Evolutionary conservation across 495 filamentous ascomycete species (phyloP).

Genomic region (Aspergillus haitiensis): DNA sequence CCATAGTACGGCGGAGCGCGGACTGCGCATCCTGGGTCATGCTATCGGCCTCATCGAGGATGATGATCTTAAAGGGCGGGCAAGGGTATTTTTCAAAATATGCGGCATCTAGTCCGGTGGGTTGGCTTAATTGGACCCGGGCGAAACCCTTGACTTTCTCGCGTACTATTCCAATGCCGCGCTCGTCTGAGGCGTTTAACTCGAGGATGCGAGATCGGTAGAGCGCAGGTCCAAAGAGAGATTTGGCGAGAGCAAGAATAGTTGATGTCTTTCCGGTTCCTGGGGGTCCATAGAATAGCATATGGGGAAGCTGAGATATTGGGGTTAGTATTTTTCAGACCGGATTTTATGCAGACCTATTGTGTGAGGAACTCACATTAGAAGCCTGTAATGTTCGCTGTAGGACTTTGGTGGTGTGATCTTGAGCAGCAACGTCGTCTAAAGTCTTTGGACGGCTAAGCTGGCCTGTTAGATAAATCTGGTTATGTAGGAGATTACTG

Average conservation of each 20-base stretch:
- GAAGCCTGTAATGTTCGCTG: constrained; percentile 90
- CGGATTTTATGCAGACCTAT: neutral
- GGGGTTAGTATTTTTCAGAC: neutral
- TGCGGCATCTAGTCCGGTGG: constrained; percentile 58
- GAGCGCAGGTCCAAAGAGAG: constrained; percentile 94
- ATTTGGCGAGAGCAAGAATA: constrained; percentile 92
- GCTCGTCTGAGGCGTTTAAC: constrained; percentile 98
- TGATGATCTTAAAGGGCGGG: constrained; percentile 97
- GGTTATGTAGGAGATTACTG: neutral
- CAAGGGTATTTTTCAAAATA: constrained; percentile 83
- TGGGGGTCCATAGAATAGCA: constrained; percentile 98
- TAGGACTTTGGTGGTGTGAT: constrained; percentile 92
- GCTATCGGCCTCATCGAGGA: constrained; percentile 94
- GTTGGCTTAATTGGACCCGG: constrained; percentile 85
- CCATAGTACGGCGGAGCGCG: constrained; percentile 92
- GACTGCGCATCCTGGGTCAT: constrained; percentile 99
- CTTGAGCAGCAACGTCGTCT: constrained; percentile 94
- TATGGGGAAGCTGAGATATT: constrained; percentile 76
- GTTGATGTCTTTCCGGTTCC: constrained; percentile 99
- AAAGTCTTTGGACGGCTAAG: constrained; percentile 86
- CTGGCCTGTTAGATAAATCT: constrained; percentile 9
- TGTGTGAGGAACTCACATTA: constrained; percentile 60
- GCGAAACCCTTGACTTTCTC: constrained; percentile 99
- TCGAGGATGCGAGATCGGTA: constrained; percentile 93
- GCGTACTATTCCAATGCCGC: constrained; percentile 94